These are phyloP conservation scores for Pichia sp. DNA, from an alignment of 1,139 yeast species.

Conservation along the genomic window DNA sequence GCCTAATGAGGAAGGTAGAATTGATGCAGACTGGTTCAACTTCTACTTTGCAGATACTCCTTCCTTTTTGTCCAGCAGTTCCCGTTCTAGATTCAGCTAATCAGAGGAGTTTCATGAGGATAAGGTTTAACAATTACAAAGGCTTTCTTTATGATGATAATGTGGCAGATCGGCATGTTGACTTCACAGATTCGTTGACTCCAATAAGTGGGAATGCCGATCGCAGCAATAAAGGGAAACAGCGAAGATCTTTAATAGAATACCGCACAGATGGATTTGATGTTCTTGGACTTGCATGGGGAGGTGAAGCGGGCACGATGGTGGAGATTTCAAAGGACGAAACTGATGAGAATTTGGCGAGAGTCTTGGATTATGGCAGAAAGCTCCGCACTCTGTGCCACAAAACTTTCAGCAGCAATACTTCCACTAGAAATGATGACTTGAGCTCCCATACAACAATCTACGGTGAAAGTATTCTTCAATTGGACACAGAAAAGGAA, in stretches of 20 bases:
- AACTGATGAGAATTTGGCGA: background rate
- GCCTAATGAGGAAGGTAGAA: background rate
- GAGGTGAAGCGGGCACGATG: background rate
- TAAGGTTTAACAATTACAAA: conserved; percentile 7
- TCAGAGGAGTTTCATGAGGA: no score
- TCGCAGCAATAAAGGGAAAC: background rate
- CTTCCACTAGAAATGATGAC: conserved; percentile 32
- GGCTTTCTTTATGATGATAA: conserved; percentile 5
- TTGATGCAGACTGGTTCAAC: background rate
- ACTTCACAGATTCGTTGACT: conserved; percentile 1
- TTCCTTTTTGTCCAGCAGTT: no score
- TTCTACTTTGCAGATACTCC: no score
- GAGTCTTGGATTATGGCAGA: background rate
- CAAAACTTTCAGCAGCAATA: background rate
- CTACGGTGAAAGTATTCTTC: conserved; percentile 7
- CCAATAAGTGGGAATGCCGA: background rate
- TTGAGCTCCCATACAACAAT: conserved; percentile 11
- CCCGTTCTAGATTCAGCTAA: no score
- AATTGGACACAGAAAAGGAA: background rate
- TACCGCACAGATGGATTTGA: conserved; percentile 11
- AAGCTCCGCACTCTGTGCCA: background rate
- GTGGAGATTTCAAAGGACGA: no score
- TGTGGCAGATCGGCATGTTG: background rate
- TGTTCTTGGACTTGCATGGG: conserved; percentile 6
- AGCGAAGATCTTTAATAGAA: background rate